Percentiles rank a stretch among this genome's conserved stretches.
Conservation (phyloP, 108 stramenopile genomes). For the Stephanodiscus triporus region DNA sequence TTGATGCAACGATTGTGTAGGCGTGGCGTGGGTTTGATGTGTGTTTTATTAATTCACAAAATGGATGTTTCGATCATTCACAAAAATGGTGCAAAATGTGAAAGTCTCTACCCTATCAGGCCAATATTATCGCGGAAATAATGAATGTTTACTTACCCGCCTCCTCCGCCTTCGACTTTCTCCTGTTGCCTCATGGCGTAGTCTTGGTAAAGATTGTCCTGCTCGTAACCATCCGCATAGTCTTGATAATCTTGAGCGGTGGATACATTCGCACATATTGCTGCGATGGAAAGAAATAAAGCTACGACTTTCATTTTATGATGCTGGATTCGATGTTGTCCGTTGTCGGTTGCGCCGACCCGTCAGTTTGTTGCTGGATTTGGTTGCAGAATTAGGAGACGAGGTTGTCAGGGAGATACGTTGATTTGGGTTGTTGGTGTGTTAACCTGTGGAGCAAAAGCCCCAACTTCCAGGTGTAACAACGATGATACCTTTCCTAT, state of each 20-base stretch:
- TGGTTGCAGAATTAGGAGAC: not conserved
- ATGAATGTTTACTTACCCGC: not conserved
- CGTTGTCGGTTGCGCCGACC: not conserved
- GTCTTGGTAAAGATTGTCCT: constrained; percentile 79
- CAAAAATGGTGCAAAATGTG: not conserved
- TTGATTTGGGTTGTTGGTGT: not conserved
- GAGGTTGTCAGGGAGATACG: too few species aligned
- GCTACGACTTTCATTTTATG: constrained; percentile 34
- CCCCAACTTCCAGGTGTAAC: constrained; percentile 6
- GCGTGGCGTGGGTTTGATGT: not conserved
- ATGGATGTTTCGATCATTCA: too few species aligned
- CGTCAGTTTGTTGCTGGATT: not conserved
- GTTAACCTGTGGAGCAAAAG: not conserved
- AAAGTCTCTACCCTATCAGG: not conserved
- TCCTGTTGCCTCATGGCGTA: constrained; percentile 71
- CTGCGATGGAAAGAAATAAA: constrained; percentile 34
- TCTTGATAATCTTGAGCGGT: constrained; percentile 69
- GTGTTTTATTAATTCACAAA: too few species aligned
- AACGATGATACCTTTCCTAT: not conserved
- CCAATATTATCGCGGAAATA: constrained; percentile 9
- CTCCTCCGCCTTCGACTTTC: constrained; percentile 56
- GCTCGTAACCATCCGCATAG: constrained; percentile 66
- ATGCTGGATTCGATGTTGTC: not conserved
- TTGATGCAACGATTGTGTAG: constrained; percentile 2
- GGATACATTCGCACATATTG: constrained; percentile 11